Evolutionary conservation across 2,329 filamentous ascomycete species (phyloP), one percentile per base, ranked within the genome.

Genomic region (Calonectria pteridis): DNA sequence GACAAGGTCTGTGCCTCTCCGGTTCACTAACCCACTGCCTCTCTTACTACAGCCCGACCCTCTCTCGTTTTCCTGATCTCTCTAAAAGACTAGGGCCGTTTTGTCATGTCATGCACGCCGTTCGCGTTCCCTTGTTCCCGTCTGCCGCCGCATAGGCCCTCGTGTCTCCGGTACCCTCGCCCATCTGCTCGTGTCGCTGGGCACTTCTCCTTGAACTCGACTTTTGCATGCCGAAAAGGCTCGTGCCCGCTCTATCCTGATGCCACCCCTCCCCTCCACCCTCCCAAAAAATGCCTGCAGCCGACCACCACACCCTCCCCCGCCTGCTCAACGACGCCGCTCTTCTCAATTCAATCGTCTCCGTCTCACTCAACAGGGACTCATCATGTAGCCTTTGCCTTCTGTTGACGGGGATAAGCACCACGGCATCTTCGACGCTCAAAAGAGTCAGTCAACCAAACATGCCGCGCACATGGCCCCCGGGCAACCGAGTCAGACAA

Each of bases 41-140:
- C 51, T 35, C n/a, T 13, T 16, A 63, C 59, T 43, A 20, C 40
- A 26, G 50, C 7, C 50, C 50, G 14, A 7, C 50, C 29, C 23
- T 14, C 37, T 31, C 59, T 63, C 37, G 20, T 26, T 37, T n/a
- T 63, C 59, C 40, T n/a, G 18, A 18, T 26, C 55, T 35, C 55
- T 46, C 59, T 31, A 20, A 53, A 35, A 58, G 59, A 53, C 63
- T 64, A 64, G 59, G 43, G 46, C 53, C n/a, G 49, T 64, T 55
- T 49, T 35, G 72, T 68, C 72, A 73, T 73, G 67, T 67, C 69
- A 74, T 74, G 64, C 72, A 74, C 58, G 71, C 67, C 59, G 66
- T 53, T 62, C 59, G 68, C 55, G 1, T 59, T 69, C 69, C 28
- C 53, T 68, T 58, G 64, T 55, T 72, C 67, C 67, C 71, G 71